phyloP scores from a whole-genome alignment of 257 asterid species.

The Primulina eburnea region DNA sequence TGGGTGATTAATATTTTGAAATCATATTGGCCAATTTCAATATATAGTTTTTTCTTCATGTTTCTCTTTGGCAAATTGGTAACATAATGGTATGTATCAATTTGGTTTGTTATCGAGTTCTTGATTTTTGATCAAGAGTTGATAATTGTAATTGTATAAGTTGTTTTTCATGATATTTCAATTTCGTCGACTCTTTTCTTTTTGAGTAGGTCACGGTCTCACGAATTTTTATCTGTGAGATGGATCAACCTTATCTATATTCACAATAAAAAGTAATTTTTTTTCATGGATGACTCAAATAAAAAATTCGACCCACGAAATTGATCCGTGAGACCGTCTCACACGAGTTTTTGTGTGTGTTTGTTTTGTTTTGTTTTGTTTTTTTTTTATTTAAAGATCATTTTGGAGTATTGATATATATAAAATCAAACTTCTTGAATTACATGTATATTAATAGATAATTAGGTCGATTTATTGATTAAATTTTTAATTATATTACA shows the following conservation, averaged over 20 bases:
- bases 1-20: constrained; percentile 55
- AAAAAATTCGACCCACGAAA: too few species aligned
- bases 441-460: not conserved
- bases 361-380: too few species aligned
- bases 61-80: not conserved
- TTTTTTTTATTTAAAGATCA: too few species aligned
- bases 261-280: too few species aligned
- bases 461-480: not conserved
- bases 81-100: not conserved
- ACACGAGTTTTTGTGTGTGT: too few species aligned
- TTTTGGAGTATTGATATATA: too few species aligned
- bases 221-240: too few species aligned
- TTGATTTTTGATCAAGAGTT: constrained; percentile 5
- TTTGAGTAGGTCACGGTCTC: not conserved
- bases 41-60: not conserved
- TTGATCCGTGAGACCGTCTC: too few species aligned
- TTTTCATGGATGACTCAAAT: too few species aligned
- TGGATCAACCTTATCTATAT: too few species aligned
- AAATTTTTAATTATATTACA: too few species aligned
- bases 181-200: not conserved
- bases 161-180: constrained; percentile 6
- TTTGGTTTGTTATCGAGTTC: not conserved
- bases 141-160: constrained; percentile 23
- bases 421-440: not conserved
- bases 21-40: constrained; percentile 35